phyloP scores from a whole-genome alignment of 1,284 basidiomycete species.

The Irpex lacteus region DNA sequence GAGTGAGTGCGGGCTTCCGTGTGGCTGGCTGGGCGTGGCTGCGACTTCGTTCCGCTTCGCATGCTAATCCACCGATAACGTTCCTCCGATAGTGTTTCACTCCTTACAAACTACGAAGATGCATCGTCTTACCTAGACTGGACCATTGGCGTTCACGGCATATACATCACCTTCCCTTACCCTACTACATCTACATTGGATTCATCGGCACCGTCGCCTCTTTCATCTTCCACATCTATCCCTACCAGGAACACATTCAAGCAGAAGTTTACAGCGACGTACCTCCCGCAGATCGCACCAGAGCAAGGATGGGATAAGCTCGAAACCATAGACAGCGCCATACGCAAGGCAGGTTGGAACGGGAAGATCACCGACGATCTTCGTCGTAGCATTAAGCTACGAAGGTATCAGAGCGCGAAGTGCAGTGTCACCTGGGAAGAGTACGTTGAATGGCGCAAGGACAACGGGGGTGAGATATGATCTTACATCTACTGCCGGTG shows the following conservation, averaged over 20 bases:
- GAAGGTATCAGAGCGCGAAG: constrained; percentile 85
- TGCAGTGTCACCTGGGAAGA: constrained; percentile 74
- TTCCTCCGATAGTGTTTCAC: constrained; percentile 63
- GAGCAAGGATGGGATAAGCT: constrained; percentile 93
- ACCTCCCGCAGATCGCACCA: constrained; percentile 90
- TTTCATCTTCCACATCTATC: constrained; percentile 61
- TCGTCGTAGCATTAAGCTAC: constrained; percentile 72
- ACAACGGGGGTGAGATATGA: constrained; percentile 37
- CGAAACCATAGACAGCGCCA: constrained; percentile 88
- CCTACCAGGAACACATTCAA: constrained; percentile 48
- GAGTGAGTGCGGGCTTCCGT: constrained; percentile 65
- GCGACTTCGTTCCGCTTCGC: background rate
- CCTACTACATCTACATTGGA: constrained; percentile 56
- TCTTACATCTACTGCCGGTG: background rate
- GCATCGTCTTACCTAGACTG: constrained; percentile 87
- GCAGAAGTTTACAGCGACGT: constrained; percentile 81
- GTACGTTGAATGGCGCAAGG: constrained; percentile 70
- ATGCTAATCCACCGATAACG: constrained; percentile 4
- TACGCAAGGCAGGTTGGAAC: constrained; percentile 89
- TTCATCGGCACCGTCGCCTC: constrained; percentile 63
- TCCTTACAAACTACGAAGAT: constrained; percentile 91
- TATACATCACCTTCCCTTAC: constrained; percentile 84
- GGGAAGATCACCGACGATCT: constrained; percentile 84
- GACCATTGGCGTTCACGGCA: constrained; percentile 90
- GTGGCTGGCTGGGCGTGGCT: background rate